Evolutionary conservation across 352 stramenopile genomes (phyloP), one percentile per base, ranked within the genome.

Genomic region (Pythium dissimile): DNA sequence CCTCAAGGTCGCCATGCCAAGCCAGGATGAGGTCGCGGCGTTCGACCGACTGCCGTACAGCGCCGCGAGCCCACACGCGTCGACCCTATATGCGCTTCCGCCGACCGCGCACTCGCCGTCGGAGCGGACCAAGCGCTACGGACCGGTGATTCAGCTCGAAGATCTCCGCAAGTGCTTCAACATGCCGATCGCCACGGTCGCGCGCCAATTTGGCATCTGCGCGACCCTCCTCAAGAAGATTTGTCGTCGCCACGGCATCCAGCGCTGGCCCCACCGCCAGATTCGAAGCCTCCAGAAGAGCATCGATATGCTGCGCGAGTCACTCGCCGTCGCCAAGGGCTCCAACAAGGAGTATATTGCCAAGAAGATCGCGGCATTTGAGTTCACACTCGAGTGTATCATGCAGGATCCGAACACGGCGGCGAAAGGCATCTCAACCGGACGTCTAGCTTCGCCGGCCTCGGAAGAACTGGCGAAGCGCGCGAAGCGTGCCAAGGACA

Each of bases 211-310:
- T 59, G 84, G 84, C 38, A 92, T 93, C 67, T 93, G 84, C 54
- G 83, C 79, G n/a, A 93, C 84, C 28, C 59, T 92, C 26, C 67
- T 93, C 54, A 93, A 93, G 69, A 92, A 91, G 65, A 90, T 90
- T 53, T 94, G 84, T 47, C 74, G 84, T 2, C 81, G 81, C 28
- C 75, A 92, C 44, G 81, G 81, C 38, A 94, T 94, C 62, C 81
- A 90, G 54, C 77, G 84, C 30, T 94, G 84, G 84, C 84, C 84
- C 12, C 82, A 92, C 56, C 81, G 81, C 20, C 84, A 94, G 66
- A 92, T 94, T 66, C 80, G 81, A 28, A 86, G 71, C 38, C 54
- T 93, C 38, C 77, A 90, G 56, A 93, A 93, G 66, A 91, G 80
- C 59, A 91, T 93, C 42, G 79, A 89, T 45, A 86, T 89, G 79